phyloP scores from a whole-genome alignment of 306 rosid genomes.

The Astragalus glycyphyllos region DNA sequence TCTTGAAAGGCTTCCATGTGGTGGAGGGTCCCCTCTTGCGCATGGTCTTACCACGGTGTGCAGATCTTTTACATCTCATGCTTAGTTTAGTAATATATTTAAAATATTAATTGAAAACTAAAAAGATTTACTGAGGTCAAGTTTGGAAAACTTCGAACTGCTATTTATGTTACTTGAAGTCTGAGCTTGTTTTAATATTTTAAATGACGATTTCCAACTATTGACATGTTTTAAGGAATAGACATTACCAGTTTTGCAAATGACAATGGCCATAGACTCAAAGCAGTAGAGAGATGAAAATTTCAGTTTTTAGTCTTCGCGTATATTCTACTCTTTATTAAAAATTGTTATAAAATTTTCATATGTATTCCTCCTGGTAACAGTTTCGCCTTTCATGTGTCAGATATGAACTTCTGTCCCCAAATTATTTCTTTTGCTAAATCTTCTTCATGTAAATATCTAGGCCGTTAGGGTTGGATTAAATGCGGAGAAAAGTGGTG shows the following conservation, averaged over 20 bases:
- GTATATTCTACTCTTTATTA: slow-evolving; percentile 7
- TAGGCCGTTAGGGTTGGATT: slow-evolving; percentile 97
- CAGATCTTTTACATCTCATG: slow-evolving; percentile 39
- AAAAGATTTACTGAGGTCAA: slow-evolving; percentile 27
- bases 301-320: slow-evolving; percentile 28
- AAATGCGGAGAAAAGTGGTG: slow-evolving; percentile 99
- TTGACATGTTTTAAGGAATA: slow-evolving; percentile 8
- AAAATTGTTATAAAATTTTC: slow-evolving; percentile 19
- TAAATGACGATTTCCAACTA: slow-evolving; percentile 29
- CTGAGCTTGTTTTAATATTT: slow-evolving; percentile 6
- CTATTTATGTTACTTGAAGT: background rate
- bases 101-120: background rate
- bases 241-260: slow-evolving; percentile 18
- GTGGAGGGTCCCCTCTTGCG: slow-evolving; percentile 99
- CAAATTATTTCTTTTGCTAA: slow-evolving; percentile 19
- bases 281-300: slow-evolving; percentile 29
- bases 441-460: slow-evolving; percentile 38
- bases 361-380: slow-evolving; percentile 6
- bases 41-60: slow-evolving; percentile 95
- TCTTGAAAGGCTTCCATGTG: slow-evolving; percentile 97
- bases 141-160: background rate
- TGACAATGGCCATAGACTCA: slow-evolving; percentile 30
- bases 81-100: slow-evolving; percentile 23
- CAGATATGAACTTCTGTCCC: slow-evolving; percentile 30
- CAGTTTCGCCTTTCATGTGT: slow-evolving; percentile 29